Percentiles rank a stretch among this genome's conserved stretches.
phyloP scores from a whole-genome alignment of 225 moss, liverwort and hornwort genomes.

The Asterella californica region DNA sequence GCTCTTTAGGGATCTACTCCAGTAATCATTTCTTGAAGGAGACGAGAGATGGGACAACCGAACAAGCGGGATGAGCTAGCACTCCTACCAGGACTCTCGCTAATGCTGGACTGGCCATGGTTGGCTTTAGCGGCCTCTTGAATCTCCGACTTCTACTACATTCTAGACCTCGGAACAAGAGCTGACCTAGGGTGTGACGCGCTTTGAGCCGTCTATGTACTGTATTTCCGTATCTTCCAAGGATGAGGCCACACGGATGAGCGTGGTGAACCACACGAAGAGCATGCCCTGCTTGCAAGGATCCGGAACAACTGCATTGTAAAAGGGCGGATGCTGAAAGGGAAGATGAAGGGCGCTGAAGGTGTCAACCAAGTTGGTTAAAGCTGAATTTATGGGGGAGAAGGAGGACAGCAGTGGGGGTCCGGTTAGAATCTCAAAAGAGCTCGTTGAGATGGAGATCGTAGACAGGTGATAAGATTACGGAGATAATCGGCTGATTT shows the following conservation, averaged over 20 bases:
- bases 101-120: constrained; percentile 15
- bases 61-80: constrained; percentile 8
- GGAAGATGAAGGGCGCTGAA: background rate
- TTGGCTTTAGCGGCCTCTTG: constrained; percentile 21
- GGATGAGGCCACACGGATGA: constrained; percentile 17
- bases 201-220: constrained; percentile 6
- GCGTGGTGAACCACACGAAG: constrained; percentile 12
- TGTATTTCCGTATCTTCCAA: constrained; percentile 16
- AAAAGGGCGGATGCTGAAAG: constrained; percentile 5
- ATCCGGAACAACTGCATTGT: constrained; percentile 15
- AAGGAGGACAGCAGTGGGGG: constrained; percentile 6
- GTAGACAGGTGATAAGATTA: constrained; percentile 10
- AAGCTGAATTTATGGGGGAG: constrained; percentile 11
- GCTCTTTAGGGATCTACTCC: constrained; percentile 9
- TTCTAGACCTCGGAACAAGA: constrained; percentile 12
- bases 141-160: background rate
- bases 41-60: constrained; percentile 11
- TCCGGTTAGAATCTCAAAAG: constrained; percentile 8
- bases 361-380: constrained; percentile 3
- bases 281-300: constrained; percentile 6
- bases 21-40: background rate
- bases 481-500: constrained; percentile 21
- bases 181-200: constrained; percentile 16
- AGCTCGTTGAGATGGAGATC: constrained; percentile 17
- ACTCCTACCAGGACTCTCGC: constrained; percentile 6